A percentile compares a stretch with the other conserved stretches of the same genome.
These are phyloP conservation scores for Chenopodium formosanum DNA, from an alignment of 148 eudicot species.

Conservation along the genomic window DNA sequence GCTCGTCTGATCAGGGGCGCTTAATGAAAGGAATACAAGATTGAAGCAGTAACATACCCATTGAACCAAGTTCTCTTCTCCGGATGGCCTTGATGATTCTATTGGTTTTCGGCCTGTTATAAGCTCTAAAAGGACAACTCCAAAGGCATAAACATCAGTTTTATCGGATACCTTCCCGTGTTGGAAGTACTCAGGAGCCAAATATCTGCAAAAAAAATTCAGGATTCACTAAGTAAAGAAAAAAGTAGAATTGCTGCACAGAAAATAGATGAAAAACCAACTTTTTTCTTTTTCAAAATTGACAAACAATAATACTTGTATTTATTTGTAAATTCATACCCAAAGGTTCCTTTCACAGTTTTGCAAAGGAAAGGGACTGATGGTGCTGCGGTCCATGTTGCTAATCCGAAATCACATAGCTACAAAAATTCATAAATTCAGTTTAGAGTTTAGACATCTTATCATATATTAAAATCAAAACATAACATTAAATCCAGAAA, in stretches of 20 bases:
- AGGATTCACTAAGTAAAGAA: background rate
- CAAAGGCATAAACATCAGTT: constrained; percentile 94
- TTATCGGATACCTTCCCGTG: constrained; percentile 95
- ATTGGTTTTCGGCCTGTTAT: constrained; percentile 88
- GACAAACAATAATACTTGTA: background rate
- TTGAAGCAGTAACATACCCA: constrained; percentile 63
- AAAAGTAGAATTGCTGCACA: background rate
- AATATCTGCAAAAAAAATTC: constrained; percentile 50
- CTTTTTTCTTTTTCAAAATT: background rate
- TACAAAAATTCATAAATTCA: constrained; percentile 35
- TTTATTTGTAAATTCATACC: constrained; percentile 45
- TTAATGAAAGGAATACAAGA: background rate
- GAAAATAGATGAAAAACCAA: background rate
- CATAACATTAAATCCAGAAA: background rate
- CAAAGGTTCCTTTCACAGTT: constrained; percentile 99
- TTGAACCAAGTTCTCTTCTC: constrained; percentile 88
- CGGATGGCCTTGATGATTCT: constrained; percentile 69
- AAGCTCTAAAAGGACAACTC: constrained; percentile 85
- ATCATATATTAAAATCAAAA: background rate
- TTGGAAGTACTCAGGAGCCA: constrained; percentile 98
- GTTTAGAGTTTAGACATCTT: constrained; percentile 25
- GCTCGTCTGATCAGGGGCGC: background rate
- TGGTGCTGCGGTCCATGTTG: constrained; percentile 95
- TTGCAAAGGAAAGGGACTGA: constrained; percentile 96
- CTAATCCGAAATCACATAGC: constrained; percentile 97